A percentile compares a stretch with the other conserved stretches of the same genome.
Evolutionary conservation across 1,284 basidiomycete genomes (phyloP).

Genomic region (Moesziomyces antarcticus): DNA sequence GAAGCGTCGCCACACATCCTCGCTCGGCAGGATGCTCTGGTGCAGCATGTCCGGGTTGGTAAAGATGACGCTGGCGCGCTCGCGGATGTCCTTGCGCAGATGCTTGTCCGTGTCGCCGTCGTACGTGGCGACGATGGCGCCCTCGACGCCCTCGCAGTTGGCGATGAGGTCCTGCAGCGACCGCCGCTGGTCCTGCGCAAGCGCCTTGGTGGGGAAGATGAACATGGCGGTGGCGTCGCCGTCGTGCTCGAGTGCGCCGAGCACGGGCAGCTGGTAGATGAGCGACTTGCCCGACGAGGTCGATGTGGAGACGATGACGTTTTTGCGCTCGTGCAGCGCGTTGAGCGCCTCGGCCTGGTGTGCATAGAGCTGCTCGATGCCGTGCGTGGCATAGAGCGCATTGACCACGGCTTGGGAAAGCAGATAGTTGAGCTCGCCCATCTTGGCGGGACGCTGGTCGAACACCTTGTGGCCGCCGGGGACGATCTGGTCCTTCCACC

Average conservation of each 20-base stretch:
- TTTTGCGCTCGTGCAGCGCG: conserved; percentile 74
- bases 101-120: conserved; percentile 88
- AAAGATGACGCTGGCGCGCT: conserved; percentile 69
- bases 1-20: conserved; percentile 83
- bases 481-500: conserved; percentile 67
- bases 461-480: conserved; percentile 62
- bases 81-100: conserved; percentile 68
- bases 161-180: conserved; percentile 71
- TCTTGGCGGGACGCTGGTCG: conserved; percentile 46
- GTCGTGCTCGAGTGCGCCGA: conserved; percentile 77
- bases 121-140: conserved; percentile 79
- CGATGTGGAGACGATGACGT: conserved; percentile 89
- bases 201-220: conserved; percentile 91
- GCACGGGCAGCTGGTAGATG: conserved; percentile 79
- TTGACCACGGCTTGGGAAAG: conserved; percentile 71
- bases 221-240: conserved; percentile 79
- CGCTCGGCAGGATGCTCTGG: conserved; percentile 83
- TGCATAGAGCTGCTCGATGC: conserved; percentile 77
- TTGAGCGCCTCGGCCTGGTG: conserved; percentile 84
- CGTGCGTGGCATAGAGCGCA: conserved; percentile 75
- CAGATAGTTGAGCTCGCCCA: conserved; percentile 47
- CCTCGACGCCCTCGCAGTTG: conserved; percentile 75
- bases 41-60: conserved; percentile 83
- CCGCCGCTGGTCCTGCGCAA: conserved; percentile 85
- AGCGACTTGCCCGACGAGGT: conserved; percentile 92